These are phyloP conservation scores for Gynochthodes officinalis DNA, from an alignment of 257 asterid species.

Conservation along the genomic window DNA sequence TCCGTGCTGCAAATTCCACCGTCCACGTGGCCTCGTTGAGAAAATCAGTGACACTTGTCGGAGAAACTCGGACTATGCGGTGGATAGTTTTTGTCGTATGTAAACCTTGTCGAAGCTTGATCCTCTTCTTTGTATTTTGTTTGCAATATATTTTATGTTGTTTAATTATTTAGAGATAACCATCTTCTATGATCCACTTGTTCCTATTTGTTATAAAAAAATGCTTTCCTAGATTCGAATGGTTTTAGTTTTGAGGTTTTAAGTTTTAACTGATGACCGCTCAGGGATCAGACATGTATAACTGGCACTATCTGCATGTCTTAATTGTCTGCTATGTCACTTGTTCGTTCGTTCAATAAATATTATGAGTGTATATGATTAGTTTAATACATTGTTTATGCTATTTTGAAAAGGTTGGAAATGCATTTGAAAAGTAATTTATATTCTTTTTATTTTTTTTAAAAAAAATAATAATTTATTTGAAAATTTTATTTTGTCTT, in stretches of 20 bases:
- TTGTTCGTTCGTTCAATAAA: no score
- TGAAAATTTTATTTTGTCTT: no score
- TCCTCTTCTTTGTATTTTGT: background rate
- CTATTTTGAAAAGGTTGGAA: no score
- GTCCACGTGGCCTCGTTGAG: constrained; percentile 55
- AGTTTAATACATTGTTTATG: no score
- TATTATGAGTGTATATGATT: no score
- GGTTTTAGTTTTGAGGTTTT: background rate
- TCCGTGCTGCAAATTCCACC: constrained; percentile 28
- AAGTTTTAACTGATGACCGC: background rate
- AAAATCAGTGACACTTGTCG: constrained; percentile 53
- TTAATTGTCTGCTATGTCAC: no score
- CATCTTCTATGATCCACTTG: background rate
- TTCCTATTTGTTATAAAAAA: background rate
- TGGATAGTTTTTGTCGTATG: constrained; percentile 44
- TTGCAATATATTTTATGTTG: background rate
- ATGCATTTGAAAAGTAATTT: no score
- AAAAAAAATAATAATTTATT: no score
- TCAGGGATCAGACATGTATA: background rate
- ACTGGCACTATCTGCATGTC: no score
- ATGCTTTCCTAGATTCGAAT: background rate
- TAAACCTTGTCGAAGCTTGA: constrained; percentile 32
- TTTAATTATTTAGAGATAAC: background rate
- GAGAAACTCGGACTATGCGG: constrained; percentile 41
- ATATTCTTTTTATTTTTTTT: no score